phyloP scores from a whole-genome alignment of 306 rosid species.

The Myrica gale region DNA sequence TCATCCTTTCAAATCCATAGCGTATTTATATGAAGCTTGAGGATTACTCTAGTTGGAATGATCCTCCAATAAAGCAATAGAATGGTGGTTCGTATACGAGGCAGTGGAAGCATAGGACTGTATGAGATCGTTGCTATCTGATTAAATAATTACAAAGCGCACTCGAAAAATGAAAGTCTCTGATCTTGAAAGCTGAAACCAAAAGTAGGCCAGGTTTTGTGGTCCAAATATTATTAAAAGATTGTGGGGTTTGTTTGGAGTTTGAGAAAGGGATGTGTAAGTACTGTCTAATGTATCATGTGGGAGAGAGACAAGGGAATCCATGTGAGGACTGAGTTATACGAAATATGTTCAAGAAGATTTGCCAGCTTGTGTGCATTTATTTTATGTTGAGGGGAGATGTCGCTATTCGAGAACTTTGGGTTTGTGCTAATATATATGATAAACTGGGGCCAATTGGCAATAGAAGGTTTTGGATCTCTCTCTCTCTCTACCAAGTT shows the following conservation, averaged over 20 bases:
- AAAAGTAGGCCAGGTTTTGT: slow-evolving; percentile 23
- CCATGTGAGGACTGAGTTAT: slow-evolving; percentile 56
- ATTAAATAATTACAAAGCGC: neutral
- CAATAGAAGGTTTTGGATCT: slow-evolving; percentile 1
- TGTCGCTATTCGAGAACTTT: slow-evolving; percentile 44
- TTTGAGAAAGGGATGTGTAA: slow-evolving; percentile 41
- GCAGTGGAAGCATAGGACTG: neutral
- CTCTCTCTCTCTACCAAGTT: slow-evolving; percentile 2
- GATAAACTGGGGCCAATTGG: neutral
- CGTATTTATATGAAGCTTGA: neutral
- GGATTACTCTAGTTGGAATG: neutral
- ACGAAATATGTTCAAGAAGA: slow-evolving; percentile 39
- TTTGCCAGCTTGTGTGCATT: slow-evolving; percentile 60
- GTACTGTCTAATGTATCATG: slow-evolving; percentile 31
- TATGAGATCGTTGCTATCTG: neutral
- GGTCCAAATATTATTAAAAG: slow-evolving; percentile 35
- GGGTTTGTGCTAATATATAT: slow-evolving; percentile 30
- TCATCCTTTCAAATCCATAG: neutral
- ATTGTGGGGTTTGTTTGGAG: slow-evolving; percentile 40
- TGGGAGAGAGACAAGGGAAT: slow-evolving; percentile 42
- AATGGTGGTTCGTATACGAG: slow-evolving; percentile 30
- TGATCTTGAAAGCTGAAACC: slow-evolving; percentile 25
- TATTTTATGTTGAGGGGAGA: slow-evolving; percentile 40
- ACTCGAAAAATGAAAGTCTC: slow-evolving; percentile 15
- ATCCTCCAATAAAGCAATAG: slow-evolving; percentile 22